A percentile compares a stretch with the other conserved stretches of the same genome.
Conservation (phyloP, 169 alveolate genomes). For the Cyclospora cayetanensis region DNA sequence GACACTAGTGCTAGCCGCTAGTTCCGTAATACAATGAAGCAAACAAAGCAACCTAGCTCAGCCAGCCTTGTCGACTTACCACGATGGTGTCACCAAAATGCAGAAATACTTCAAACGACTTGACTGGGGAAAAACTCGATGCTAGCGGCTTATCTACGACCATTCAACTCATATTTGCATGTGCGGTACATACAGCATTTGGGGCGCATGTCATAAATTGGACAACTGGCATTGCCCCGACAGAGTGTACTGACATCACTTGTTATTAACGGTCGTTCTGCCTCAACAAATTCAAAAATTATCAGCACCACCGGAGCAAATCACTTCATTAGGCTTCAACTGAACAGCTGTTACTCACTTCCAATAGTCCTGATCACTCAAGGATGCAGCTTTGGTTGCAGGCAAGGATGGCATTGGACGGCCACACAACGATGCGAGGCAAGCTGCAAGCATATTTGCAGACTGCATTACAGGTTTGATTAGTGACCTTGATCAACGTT, state of each 20-base stretch:
- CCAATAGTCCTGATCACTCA: neutral
- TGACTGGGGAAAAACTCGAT: no score
- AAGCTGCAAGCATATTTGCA: conserved; percentile 49
- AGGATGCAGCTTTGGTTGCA: conserved; percentile 60
- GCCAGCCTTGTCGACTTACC: no score
- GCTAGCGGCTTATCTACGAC: no score
- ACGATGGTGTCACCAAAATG: no score
- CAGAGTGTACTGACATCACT: conserved; percentile 48
- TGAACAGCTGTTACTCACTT: neutral
- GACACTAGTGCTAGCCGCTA: no score
- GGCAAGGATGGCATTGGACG: conserved; percentile 47
- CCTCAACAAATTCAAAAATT: conserved; percentile 22
- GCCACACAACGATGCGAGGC: conserved; percentile 59
- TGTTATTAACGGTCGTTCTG: neutral
- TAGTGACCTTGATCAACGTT: neutral
- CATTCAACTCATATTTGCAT: no score
- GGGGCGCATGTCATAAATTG: no score
- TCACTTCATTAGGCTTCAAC: neutral
- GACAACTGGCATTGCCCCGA: no score
- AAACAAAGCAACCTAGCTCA: no score
- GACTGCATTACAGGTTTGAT: conserved; percentile 48
- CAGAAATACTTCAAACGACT: no score
- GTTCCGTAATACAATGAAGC: no score
- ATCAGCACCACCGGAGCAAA: neutral
- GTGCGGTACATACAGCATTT: no score